Percentiles rank a stretch among this genome's conserved stretches.
Conservation (phyloP, 2,329 filamentous ascomycete species). For the Aureobasidium vineae region DNA sequence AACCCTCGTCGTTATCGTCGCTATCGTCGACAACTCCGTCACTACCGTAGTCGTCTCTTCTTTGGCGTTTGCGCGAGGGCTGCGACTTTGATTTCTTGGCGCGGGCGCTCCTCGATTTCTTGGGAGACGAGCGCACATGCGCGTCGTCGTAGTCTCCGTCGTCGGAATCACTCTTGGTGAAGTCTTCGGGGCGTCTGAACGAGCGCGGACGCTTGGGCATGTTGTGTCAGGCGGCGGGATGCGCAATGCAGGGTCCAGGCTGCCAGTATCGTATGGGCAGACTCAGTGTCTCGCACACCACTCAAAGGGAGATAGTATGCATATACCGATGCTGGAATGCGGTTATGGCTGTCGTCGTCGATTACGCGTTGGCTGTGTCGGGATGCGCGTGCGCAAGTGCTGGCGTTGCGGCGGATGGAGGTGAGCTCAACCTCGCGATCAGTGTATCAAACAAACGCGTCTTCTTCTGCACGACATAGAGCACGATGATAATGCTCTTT, state of each 20-base stretch:
- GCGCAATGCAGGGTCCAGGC: constrained; percentile 11
- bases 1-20: constrained; percentile 42
- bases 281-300: constrained; percentile 4
- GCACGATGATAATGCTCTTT: constrained; percentile 18
- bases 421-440: constrained; percentile 1
- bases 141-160: constrained; percentile 40
- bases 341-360: neutral
- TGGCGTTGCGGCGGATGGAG: constrained; percentile 9
- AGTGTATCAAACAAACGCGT: constrained; percentile 18
- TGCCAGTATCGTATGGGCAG: neutral
- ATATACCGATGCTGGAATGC: constrained; percentile 8
- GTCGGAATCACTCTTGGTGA: constrained; percentile 40
- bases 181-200: constrained; percentile 36
- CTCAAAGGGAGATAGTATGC: neutral
- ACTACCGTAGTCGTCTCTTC: constrained; percentile 41
- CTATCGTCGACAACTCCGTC: constrained; percentile 50
- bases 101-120: constrained; percentile 25
- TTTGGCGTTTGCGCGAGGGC: constrained; percentile 38
- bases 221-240: constrained; percentile 2
- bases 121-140: constrained; percentile 31
- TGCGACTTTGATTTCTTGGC: constrained; percentile 26
- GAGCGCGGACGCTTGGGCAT: constrained; percentile 22
- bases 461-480: constrained; percentile 1
- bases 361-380: neutral
- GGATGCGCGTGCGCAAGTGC: constrained; percentile 8